phyloP scores from a whole-genome alignment of 2,329 filamentous ascomycete species.

The Colletotrichum sp. region DNA sequence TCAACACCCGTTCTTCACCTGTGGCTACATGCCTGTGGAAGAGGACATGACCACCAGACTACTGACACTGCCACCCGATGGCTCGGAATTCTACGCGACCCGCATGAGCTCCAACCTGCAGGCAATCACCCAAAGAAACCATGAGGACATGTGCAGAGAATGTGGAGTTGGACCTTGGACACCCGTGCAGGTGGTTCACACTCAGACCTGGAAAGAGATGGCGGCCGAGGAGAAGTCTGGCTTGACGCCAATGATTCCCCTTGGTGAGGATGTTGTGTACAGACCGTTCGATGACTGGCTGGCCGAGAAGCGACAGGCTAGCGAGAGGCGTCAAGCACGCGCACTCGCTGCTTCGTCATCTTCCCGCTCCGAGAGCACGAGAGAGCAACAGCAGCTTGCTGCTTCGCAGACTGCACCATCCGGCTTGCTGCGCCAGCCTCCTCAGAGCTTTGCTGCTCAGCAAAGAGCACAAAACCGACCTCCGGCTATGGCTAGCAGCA shows the following conservation, averaged over 20 bases:
- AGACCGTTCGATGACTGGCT: slow-evolving; percentile 67
- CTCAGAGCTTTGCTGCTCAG: slow-evolving; percentile 71
- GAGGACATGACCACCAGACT: slow-evolving; percentile 64
- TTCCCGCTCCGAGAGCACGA: slow-evolving; percentile 18
- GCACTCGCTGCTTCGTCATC: slow-evolving; percentile 22
- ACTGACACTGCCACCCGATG: slow-evolving; percentile 61
- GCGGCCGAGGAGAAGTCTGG: slow-evolving; percentile 72
- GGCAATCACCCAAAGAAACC: slow-evolving; percentile 52
- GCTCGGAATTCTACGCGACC: slow-evolving; percentile 61
- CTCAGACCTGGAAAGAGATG: slow-evolving; percentile 69
- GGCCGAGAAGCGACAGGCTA: slow-evolving; percentile 54
- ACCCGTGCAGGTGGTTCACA: slow-evolving; percentile 50
- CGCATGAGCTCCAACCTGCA: slow-evolving; percentile 51
- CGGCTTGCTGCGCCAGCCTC: slow-evolving; percentile 56
- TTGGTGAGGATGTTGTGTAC: slow-evolving; percentile 67
- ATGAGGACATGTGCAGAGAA: slow-evolving; percentile 61
- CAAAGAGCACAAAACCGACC: slow-evolving; percentile 64
- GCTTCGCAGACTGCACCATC: slow-evolving; percentile 39
- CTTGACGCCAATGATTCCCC: slow-evolving; percentile 66
- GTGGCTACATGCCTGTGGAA: slow-evolving; percentile 72
- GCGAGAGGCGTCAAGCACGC: slow-evolving; percentile 50
- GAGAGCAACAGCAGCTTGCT: slow-evolving; percentile 40
- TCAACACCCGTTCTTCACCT: slow-evolving; percentile 79
- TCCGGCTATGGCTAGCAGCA: slow-evolving; percentile 26
- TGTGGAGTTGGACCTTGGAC: slow-evolving; percentile 65